Evolutionary conservation across 495 filamentous ascomycete genomes (phyloP), one percentile per base, ranked within the genome.

Genomic region (Penicillium paradoxum): DNA sequence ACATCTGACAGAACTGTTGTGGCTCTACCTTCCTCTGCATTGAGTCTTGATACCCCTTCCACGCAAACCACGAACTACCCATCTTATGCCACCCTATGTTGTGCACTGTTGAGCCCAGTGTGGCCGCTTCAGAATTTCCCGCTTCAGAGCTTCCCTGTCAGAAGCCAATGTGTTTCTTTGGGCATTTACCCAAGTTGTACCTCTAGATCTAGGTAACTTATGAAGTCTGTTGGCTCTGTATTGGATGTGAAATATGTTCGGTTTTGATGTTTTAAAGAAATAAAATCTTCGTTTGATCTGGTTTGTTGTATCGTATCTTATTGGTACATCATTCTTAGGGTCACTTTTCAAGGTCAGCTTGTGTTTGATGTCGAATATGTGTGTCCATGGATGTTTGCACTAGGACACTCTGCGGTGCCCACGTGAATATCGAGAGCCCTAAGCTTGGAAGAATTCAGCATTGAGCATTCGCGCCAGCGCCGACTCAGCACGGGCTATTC

Each of bases 1-100:
- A 51, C 8, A 34, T 19, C n/a, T 25, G n/a, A n/a, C 8, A 17
- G 18, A 19, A 9, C 27, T 25, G 21, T 29, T 32, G 18, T 49
- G 21, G 39, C 27, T 39, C 17, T 41, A 34, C 19, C 51, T n/a
- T 37, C 18, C 47, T 45, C 25, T 15, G 14, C 47, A 25, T 17
- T 21, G 25, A 57, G 38, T 29, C 48, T 37, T 52, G 44, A 54
- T 48, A 48, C 17, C 18, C 61, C 52, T 18, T 29, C 11, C 30
- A 40, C 29, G 38, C 49, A 51, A 42, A 30, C 5, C 22, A n/a
- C 42, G 29, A 43, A 43, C 32, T 9, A n/a, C 34, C 33, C n/a
- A 38, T 32, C 3, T 47, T 47, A 27, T 24, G 30, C 32, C 32
- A 34, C n/a, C 6, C 9, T 19, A 10, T 45, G n/a, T 33, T 45